Base-by-base conservation (phyloP, 2,329 filamentous ascomycete species). In the Polychaeton citri region DNA sequence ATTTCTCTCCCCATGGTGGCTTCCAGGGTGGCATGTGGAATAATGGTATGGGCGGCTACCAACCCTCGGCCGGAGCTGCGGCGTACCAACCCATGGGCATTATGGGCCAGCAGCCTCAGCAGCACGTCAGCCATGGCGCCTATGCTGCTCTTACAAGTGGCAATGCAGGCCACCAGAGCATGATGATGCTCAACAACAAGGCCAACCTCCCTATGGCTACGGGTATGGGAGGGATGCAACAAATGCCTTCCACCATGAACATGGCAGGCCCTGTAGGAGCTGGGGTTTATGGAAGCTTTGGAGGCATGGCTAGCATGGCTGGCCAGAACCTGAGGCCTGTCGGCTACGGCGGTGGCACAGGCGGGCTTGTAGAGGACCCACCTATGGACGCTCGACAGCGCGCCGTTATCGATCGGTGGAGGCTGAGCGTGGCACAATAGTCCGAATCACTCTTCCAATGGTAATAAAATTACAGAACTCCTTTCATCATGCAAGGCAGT, bases 381-480 rank as follows among this genome's bases (percentile, higher is more conserved):
- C 5, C 12, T 7, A 57, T 69, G 50, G 63, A 71, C 49, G 56
- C 63, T 4, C 59, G 59, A 36, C 69, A 73, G 48, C 59, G 69
- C 36, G 71, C 68, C 39, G 59, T 69, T 39, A 74, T 77, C 54
- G 71, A 76, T 58, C 68, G 65, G 21, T 77, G 73, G 73, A 65
- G 72, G 48, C 62, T 69, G 46, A 53, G 58, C 33, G 52, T 65
- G 37, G 47, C 45, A 40, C 47, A 44, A 35, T 44, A 39, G 21
- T 26, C n/a, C n/a, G n/a, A n/a, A n/a, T n/a, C n/a, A n/a, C n/a
- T n/a, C n/a, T n/a, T n/a, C n/a, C n/a, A n/a, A n/a, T n/a, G n/a
- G n/a, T n/a, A n/a, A n/a, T n/a, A n/a, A n/a, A n/a, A n/a, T n/a
- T n/a, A n/a, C n/a, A n/a, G n/a, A n/a, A n/a, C n/a, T n/a, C n/a